phyloP scores from a whole-genome alignment of 2,329 filamentous ascomycete genomes.

The Pseudogymnoascus sp. region DNA sequence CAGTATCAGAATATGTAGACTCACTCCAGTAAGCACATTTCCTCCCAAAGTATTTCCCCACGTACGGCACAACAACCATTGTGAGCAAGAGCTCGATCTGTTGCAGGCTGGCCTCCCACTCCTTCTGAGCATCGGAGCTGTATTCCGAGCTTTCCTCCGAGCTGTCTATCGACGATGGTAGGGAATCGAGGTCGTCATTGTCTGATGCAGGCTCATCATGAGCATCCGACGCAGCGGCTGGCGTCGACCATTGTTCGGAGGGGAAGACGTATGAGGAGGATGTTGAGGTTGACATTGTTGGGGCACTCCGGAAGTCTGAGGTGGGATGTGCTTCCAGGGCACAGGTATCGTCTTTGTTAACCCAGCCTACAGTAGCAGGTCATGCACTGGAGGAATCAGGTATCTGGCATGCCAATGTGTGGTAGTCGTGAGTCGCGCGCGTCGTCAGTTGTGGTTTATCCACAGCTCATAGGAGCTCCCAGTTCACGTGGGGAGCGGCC shows the following conservation, averaged over 20 bases:
- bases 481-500: slow-evolving; percentile 13
- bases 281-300: slow-evolving; percentile 16
- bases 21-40: slow-evolving; percentile 95
- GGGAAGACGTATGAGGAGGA: slow-evolving; percentile 24
- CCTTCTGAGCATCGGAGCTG: slow-evolving; percentile 74
- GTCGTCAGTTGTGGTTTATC: neutral
- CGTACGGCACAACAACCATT: slow-evolving; percentile 89
- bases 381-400: neutral
- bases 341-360: neutral
- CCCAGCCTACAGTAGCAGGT: slow-evolving; percentile 7
- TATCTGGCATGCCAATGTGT: slow-evolving; percentile 6
- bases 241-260: slow-evolving; percentile 11
- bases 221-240: slow-evolving; percentile 29
- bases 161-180: slow-evolving; percentile 49
- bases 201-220: slow-evolving; percentile 46
- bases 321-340: neutral
- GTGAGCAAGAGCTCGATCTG: slow-evolving; percentile 88
- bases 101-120: slow-evolving; percentile 92
- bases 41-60: slow-evolving; percentile 89
- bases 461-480: neutral
- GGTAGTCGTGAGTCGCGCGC: slow-evolving; percentile 2
- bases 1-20: slow-evolving; percentile 28
- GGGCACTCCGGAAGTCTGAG: neutral
- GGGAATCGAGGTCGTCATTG: slow-evolving; percentile 53
- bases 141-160: slow-evolving; percentile 47